Base-by-base conservation (phyloP, 306 rosid species). In the Prinsepia uniflora region DNA sequence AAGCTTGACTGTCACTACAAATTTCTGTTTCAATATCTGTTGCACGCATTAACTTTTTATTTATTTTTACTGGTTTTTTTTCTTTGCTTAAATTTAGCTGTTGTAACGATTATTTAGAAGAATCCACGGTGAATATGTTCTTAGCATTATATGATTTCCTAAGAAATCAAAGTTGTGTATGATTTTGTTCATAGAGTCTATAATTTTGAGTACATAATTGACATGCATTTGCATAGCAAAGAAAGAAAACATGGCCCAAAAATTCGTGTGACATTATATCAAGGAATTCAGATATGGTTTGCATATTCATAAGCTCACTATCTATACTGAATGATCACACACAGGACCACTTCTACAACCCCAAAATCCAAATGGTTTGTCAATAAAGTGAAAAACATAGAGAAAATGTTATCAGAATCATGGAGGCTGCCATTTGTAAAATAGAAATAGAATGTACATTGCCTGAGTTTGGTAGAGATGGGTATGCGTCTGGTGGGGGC, bases 401-500 rank as follows among this genome's bases (percentile, higher is more conserved):
- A 68, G 73, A 73, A 82, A 83, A 60, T 53, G 77, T 8, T 73
- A 82, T 52, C 61, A 83, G 64, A 73, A 77, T 49, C 63, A 79
- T 50, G 69, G 61, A 74, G 52, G 81, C 49, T 60, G 72, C 76
- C 52, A 79, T 34, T 45, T 68, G 44, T 3, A 47, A 39, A 73
- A 80, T 57, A 58, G 76, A 72, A 24, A 39, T n/a, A 36, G 76
- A 80, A 36, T 46, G 30, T 34, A 22, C 63, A 72, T 58, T 44
- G 68, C 87, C 87, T 39, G 93, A 88, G 84, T 88, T 92, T 20
- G 96, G 95, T 63, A 92, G 85, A 78, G 75, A 76, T 69, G 98
- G 98, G 84, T 88, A 92, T 36, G 86, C 67, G 64, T 92, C 96
- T 7, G 96, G 98, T 48, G 91, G 96, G 34, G 96, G 98, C 22